Base-by-base conservation (phyloP, 352 stramenopile genomes). In the Phytophthora sp. region DNA sequence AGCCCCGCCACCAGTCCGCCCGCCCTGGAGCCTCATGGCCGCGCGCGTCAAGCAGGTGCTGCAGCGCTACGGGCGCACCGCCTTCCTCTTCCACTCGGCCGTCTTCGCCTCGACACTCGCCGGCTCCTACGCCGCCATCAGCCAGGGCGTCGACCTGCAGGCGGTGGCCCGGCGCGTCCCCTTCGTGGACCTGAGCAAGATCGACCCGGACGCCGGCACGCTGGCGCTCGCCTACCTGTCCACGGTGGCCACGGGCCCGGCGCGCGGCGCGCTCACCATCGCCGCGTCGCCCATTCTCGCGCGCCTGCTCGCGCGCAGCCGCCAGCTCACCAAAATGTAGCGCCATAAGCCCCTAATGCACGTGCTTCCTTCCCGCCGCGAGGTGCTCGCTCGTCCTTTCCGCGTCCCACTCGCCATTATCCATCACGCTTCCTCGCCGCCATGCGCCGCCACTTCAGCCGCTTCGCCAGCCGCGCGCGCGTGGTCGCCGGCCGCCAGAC, bases 61-160 rank as follows among this genome's bases (percentile, higher is more conserved):
- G 20, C 81, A 96, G 67, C 93, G 97, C 62, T 99, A 99, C 81
- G 87, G 97, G 11, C 98, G 98, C 73, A 87, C 98, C 51, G 72
- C 91, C 26, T 71, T 99, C 34, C 90, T 99, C 84, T 90, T 97
- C 46, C 69, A 98, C 50, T 87, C 95, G 18, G 96, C 94, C 60
- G 64, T 96, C 37, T 99, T 99, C 79, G 92, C 88, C 6, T 91
- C 96, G 15, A 98, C 98, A 63, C 97, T 99, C 63, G 85, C 82
- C 1, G 91, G 84, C 38, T 86, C 80, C 18, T 95, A 92, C 53
- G 69, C 67, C 4, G 82, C 82, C 28, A 91, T 95, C 54, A 70
- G 78, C 41, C 66, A 84, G 50, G 87, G 87, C 52, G 51, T 92
- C 15, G 74, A 95, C 42, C 70, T 95, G 21, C 65, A 87, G 34